Percentiles rank a stretch among this genome's conserved stretches.
Conservation (phyloP, 2,329 filamentous ascomycete species). For the Parascedosporium putredinis region DNA sequence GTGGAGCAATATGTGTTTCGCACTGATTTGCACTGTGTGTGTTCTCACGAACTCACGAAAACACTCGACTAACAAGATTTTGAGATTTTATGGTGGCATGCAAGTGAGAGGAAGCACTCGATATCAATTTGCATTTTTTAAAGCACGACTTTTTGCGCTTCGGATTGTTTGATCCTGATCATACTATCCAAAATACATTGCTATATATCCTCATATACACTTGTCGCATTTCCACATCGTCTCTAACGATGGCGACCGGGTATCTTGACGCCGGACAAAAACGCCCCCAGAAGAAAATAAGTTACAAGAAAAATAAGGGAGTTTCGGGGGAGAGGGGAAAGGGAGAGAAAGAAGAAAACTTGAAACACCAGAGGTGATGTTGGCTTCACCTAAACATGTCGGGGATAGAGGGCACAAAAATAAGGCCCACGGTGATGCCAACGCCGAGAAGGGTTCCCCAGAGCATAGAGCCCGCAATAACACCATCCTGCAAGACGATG, state of each 20-base stretch:
- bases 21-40: neutral
- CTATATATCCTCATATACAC: too few species aligned
- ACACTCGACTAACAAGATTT: too few species aligned
- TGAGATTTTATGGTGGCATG: too few species aligned
- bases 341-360: neutral
- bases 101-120: too few species aligned
- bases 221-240: too few species aligned
- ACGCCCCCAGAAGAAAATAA: neutral
- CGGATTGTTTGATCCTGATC: neutral
- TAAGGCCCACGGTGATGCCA: constrained; percentile 13
- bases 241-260: too few species aligned
- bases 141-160: too few species aligned
- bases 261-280: constrained; percentile 5
- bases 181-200: too few species aligned
- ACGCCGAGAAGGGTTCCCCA: constrained; percentile 18
- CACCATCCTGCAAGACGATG: constrained; percentile 18
- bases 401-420: constrained; percentile 12
- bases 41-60: too few species aligned
- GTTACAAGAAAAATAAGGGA: neutral
- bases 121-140: too few species aligned
- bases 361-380: neutral
- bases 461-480: constrained; percentile 17
- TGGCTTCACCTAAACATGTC: neutral
- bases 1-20: neutral
- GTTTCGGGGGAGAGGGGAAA: too few species aligned